Evolutionary conservation across 2,329 filamentous ascomycete genomes (phyloP), one percentile per base, ranked within the genome.

Genomic region (Thielaviopsis populi): DNA sequence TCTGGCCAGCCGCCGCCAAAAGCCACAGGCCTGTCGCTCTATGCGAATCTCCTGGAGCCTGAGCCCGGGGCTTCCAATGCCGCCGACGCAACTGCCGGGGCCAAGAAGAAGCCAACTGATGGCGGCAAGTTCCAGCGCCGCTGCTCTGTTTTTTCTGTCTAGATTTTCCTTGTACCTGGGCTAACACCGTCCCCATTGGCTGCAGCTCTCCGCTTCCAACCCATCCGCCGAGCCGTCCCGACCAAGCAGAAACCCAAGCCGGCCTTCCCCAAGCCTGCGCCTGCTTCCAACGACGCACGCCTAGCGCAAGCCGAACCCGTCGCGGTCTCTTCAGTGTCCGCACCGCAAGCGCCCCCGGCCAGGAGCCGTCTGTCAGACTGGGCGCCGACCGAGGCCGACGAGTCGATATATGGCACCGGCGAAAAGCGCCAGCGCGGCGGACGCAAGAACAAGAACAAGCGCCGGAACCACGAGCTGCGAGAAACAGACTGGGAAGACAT

Each of bases 401-500:
- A 95, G 64, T 90, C 90, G 67, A 83, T 84, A 67, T 90, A 89
- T 71, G 78, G 75, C 30, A 69, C 73, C 54, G 77, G 74, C 22
- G 81, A 87, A 70, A 88, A 88, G 74, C 82, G 84, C 64, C 83
- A 88, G 71, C 84, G 89, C 60, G 89, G 89, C 64, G 88, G 89
- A 50, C 84, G 89, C 66, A 90, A 88, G 74, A 86, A 85, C 71
- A 85, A 87, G 74, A 88, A 65, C 2, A 88, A 78, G 86, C 85
- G 73, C 81, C 80, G 83, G 66, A 79, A 81, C 68, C 77, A 83
- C 5, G 77, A 78, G 58, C 73, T 80, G 37, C 75, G 80, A 61
- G 80, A 83, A 72, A 84, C 82, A n/a, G 86, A 95, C 71, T 96
- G 91, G 91, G 88, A 95, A 72, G 90, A 95, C 72, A 82, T 94